Evolutionary conservation across 371 early-diverging fungal species (phyloP).

Genomic region (Mortierella sp.): DNA sequence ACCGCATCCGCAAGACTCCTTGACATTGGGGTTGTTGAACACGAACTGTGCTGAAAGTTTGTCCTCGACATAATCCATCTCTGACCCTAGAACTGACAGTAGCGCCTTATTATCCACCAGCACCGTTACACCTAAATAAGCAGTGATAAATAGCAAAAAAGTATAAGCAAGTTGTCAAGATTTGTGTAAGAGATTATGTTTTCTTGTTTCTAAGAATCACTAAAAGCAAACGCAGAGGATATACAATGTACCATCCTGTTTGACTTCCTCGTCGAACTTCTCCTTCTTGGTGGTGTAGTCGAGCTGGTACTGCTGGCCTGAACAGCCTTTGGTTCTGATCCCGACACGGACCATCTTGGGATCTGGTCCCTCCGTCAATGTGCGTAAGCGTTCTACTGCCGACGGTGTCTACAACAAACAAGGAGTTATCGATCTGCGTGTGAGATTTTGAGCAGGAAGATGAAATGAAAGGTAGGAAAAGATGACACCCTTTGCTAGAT

Average conservation of each 20-base stretch:
- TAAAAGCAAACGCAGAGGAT: background rate
- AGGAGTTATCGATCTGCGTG: too few species aligned
- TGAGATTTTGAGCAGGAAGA: too few species aligned
- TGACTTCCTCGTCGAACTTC: constrained; percentile 93
- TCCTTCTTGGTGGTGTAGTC: constrained; percentile 85
- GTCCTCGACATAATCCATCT: constrained; percentile 97
- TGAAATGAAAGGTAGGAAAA: background rate
- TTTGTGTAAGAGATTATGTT: background rate
- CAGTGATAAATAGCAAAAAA: background rate
- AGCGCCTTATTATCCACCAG: constrained; percentile 95
- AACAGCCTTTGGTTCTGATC: constrained; percentile 89
- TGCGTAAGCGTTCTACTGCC: constrained; percentile 75
- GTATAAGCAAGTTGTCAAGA: background rate
- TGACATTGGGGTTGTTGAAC: constrained; percentile 96
- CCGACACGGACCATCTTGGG: constrained; percentile 84
- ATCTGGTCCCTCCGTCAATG: constrained; percentile 68
- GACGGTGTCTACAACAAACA: constrained; percentile 73
- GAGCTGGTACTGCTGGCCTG: constrained; percentile 91
- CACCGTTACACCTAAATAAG: constrained; percentile 84
- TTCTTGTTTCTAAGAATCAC: too few species aligned
- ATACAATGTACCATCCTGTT: constrained; percentile 86
- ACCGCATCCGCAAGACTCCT: constrained; percentile 97
- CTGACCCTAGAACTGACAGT: constrained; percentile 93
- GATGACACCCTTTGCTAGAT: background rate
- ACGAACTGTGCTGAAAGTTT: constrained; percentile 93